These are phyloP conservation scores for Boletales sp. DNA, from an alignment of 768 basidiomycete genomes.

Conservation along the genomic window DNA sequence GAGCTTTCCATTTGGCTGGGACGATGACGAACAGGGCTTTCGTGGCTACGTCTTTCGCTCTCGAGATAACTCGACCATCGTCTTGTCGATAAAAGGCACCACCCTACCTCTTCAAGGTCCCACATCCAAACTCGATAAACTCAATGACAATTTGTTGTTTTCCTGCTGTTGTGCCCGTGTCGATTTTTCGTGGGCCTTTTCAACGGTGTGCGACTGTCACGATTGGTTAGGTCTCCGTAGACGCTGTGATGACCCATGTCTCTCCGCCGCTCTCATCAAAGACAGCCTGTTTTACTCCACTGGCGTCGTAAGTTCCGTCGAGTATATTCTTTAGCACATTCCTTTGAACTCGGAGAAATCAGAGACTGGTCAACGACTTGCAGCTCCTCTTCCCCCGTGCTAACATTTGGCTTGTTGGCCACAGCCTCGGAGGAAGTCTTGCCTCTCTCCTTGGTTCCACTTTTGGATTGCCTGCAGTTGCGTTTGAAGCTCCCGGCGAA, in stretches of 20 bases:
- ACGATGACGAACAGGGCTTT: constrained; percentile 66
- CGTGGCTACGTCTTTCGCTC: constrained; percentile 87
- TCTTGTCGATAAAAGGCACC: constrained; percentile 90
- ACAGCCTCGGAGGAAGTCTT: constrained; percentile 61
- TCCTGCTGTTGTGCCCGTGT: constrained; percentile 94
- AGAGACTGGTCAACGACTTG: constrained; percentile 59
- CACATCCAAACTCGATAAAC: constrained; percentile 88
- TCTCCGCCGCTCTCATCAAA: constrained; percentile 77
- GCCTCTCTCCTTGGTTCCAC: constrained; percentile 62
- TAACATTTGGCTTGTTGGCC: constrained; percentile 60
- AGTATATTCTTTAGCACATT: neutral
- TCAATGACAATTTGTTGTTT: constrained; percentile 86
- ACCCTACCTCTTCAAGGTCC: constrained; percentile 63
- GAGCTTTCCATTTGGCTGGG: constrained; percentile 84
- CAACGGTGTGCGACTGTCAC: constrained; percentile 88
- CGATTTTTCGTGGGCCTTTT: constrained; percentile 81
- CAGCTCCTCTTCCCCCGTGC: constrained; percentile 54
- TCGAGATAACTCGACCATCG: constrained; percentile 72
- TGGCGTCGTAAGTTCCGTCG: constrained; percentile 61
- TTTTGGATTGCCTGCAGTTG: constrained; percentile 61
- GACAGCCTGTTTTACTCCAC: constrained; percentile 92
- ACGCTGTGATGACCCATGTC: constrained; percentile 77
- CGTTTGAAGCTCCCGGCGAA: constrained; percentile 66
- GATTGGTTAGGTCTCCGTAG: constrained; percentile 43
- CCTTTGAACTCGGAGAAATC: constrained; percentile 9